Conservation (phyloP, 2,329 filamentous ascomycete genomes). For the Didymella glomerata region DNA sequence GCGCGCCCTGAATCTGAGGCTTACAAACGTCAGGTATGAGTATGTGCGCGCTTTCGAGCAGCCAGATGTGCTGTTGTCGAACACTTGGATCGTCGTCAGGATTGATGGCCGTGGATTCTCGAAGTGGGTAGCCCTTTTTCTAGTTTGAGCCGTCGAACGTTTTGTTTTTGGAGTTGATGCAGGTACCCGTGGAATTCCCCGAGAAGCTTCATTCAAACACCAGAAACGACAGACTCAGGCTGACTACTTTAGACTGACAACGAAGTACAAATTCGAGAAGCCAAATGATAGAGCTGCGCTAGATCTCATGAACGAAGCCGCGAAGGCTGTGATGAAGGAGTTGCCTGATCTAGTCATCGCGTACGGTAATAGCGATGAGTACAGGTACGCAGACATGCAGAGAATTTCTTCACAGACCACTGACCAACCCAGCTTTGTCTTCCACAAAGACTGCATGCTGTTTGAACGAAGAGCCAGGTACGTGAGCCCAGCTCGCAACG, state of each 20-base stretch:
- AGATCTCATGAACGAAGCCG: slow-evolving; percentile 93
- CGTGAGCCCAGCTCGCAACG: slow-evolving; percentile 1
- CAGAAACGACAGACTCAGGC: background rate
- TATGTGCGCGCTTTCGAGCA: slow-evolving; percentile 94
- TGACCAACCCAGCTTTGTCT: slow-evolving; percentile 75
- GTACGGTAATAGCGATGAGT: slow-evolving; percentile 96
- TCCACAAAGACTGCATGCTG: slow-evolving; percentile 80
- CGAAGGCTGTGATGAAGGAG: slow-evolving; percentile 82
- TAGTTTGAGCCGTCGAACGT: slow-evolving; percentile 11
- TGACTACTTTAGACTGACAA: slow-evolving; percentile 69
- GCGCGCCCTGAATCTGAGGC: slow-evolving; percentile 13
- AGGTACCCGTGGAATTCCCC: slow-evolving; percentile 26
- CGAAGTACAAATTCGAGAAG: slow-evolving; percentile 85
- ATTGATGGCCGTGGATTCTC: slow-evolving; percentile 95
- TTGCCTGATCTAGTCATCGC: slow-evolving; percentile 85
- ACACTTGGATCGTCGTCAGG: slow-evolving; percentile 94
- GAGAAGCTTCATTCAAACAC: background rate
- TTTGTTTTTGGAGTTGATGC: slow-evolving; percentile 24
- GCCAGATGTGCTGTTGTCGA: slow-evolving; percentile 78
- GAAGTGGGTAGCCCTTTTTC: slow-evolving; percentile 65
- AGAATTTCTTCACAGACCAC: background rate
- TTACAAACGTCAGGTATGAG: slow-evolving; percentile 72
- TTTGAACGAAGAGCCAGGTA: slow-evolving; percentile 87
- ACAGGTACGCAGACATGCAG: slow-evolving; percentile 64
- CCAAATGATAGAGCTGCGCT: slow-evolving; percentile 89